Evolutionary conservation across 2,329 filamentous ascomycete genomes (phyloP).

Genomic region (Sporothrix inflata): DNA sequence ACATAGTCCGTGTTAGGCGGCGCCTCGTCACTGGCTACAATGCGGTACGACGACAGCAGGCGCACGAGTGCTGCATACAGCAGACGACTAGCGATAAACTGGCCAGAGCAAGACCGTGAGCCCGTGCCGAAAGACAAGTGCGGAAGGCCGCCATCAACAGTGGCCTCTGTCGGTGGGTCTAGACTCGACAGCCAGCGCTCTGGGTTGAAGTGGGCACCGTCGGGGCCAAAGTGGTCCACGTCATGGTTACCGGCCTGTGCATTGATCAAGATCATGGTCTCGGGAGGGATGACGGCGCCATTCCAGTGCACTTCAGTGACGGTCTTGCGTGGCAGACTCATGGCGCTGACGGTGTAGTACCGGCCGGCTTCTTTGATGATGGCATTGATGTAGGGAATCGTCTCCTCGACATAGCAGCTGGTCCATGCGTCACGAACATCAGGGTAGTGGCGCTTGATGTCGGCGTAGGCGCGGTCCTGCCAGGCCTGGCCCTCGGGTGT

Average conservation of each 20-base stretch:
- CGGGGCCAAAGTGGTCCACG: slow-evolving; percentile 62
- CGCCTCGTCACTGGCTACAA: slow-evolving; percentile 66
- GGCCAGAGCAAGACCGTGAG: slow-evolving; percentile 65
- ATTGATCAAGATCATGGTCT: slow-evolving; percentile 80
- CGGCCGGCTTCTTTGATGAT: slow-evolving; percentile 78
- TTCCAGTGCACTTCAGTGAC: slow-evolving; percentile 74
- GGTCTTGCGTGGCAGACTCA: slow-evolving; percentile 72
- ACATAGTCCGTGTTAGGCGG: slow-evolving; percentile 48
- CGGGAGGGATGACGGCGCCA: slow-evolving; percentile 68
- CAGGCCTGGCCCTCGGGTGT: slow-evolving; percentile 68
- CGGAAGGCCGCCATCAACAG: slow-evolving; percentile 56
- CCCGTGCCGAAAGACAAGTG: slow-evolving; percentile 67
- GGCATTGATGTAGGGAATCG: slow-evolving; percentile 75
- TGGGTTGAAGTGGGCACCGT: slow-evolving; percentile 65
- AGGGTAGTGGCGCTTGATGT: slow-evolving; percentile 73
- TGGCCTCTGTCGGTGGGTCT: slow-evolving; percentile 29
- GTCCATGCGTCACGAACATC: slow-evolving; percentile 74
- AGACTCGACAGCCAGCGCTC: slow-evolving; percentile 63
- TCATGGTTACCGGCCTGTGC: slow-evolving; percentile 78
- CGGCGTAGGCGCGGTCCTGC: slow-evolving; percentile 69
- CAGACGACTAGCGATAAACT: slow-evolving; percentile 65
- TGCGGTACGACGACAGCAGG: slow-evolving; percentile 43
- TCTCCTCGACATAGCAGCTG: slow-evolving; percentile 72
- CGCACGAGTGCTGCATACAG: slow-evolving; percentile 64
- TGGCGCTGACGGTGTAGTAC: slow-evolving; percentile 79